Evolutionary conservation across 352 stramenopile species (phyloP).

Genomic region (Thraustochytrium sp.): DNA sequence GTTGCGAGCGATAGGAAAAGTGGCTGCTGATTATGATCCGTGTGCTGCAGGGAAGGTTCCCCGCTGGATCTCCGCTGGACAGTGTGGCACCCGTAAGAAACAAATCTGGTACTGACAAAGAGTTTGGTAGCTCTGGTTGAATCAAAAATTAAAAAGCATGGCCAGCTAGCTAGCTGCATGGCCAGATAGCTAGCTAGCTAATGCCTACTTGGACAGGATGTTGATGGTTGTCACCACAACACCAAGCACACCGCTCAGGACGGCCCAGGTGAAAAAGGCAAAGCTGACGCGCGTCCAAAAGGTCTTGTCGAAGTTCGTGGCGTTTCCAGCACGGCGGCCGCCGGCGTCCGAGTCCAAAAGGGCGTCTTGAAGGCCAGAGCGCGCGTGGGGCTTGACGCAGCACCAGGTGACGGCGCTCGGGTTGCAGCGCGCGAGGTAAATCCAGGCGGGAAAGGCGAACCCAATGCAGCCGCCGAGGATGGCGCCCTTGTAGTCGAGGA

Average conservation of each 20-base stretch:
- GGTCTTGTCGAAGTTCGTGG: neutral
- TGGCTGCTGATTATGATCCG: too few relatives aligned
- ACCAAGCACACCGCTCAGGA: neutral
- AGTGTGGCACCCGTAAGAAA: too few relatives aligned
- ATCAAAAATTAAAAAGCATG: too few relatives aligned
- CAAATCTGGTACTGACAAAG: too few relatives aligned
- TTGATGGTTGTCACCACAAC: conserved; percentile 23
- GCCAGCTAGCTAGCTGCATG: too few relatives aligned
- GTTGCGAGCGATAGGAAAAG: too few relatives aligned
- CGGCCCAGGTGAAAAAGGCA: conserved; percentile 1
- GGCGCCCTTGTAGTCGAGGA: conserved; percentile 47
- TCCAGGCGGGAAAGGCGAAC: conserved; percentile 39
- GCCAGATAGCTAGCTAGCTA: too few relatives aligned
- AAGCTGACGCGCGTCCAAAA: neutral
- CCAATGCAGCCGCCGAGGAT: conserved; percentile 41
- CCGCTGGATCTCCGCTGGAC: too few relatives aligned
- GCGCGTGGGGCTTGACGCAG: neutral
- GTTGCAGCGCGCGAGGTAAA: conserved; percentile 23
- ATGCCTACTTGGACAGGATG: neutral
- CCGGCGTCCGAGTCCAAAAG: neutral
- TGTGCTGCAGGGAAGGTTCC: too few relatives aligned
- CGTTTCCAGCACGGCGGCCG: neutral
- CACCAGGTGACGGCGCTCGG: neutral
- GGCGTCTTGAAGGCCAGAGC: neutral
- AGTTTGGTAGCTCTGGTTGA: too few relatives aligned